Evolutionary conservation across 2,329 filamentous ascomycete genomes (phyloP).

Genomic region (Tolypocladium endophyticum): DNA sequence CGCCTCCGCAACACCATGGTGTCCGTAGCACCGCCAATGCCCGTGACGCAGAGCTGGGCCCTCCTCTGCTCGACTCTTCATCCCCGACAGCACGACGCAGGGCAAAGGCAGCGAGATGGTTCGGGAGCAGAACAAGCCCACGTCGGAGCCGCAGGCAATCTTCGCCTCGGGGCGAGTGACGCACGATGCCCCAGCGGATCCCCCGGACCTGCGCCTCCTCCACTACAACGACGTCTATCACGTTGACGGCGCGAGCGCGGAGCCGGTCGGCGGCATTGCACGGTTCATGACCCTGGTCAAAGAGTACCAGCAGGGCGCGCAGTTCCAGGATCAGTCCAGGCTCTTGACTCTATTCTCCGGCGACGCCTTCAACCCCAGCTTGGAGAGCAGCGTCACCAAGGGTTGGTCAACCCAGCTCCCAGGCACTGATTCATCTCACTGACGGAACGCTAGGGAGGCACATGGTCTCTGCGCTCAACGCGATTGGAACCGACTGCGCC

Average conservation of each 20-base stretch:
- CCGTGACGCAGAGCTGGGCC: background rate
- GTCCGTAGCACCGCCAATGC: background rate
- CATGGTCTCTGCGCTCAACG: constrained; percentile 80
- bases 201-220: constrained; percentile 65
- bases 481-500: constrained; percentile 66
- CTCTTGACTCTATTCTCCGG: constrained; percentile 79
- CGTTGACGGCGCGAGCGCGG: constrained; percentile 62
- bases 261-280: constrained; percentile 72
- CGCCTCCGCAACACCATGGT: background rate
- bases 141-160: constrained; percentile 14
- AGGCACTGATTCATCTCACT: background rate
- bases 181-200: background rate
- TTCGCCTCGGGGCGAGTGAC: constrained; percentile 9
- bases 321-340: constrained; percentile 52
- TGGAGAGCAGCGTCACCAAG: constrained; percentile 85
- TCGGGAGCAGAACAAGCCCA: background rate
- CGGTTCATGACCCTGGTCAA: constrained; percentile 72
- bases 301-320: constrained; percentile 56
- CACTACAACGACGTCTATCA: constrained; percentile 97
- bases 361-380: constrained; percentile 83
- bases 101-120: background rate
- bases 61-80: background rate
- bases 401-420: constrained; percentile 31
- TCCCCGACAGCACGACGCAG: background rate
- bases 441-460: constrained; percentile 46